Evolutionary conservation across 2,329 filamentous ascomycete species (phyloP).

Genomic region (Fusarium continuum): DNA sequence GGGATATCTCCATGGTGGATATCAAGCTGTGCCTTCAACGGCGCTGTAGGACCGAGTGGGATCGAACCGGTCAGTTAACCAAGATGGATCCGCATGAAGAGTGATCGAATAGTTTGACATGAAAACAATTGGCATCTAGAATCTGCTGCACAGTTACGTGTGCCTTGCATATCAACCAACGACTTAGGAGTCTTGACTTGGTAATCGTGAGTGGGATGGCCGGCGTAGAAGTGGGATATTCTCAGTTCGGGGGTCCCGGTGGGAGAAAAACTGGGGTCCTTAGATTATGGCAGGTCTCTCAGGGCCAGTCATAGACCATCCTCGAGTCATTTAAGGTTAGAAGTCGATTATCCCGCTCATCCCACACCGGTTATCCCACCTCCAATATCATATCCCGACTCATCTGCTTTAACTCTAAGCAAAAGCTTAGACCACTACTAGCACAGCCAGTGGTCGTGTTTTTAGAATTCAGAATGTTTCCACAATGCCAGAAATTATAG

Average conservation of each 20-base stretch:
- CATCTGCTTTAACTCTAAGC: too few relatives aligned
- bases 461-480: neutral
- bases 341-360: constrained; percentile 29
- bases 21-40: neutral
- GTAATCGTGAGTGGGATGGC: constrained; percentile 37
- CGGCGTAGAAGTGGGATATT: constrained; percentile 33
- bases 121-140: neutral
- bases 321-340: neutral
- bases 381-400: neutral
- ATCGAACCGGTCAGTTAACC: neutral
- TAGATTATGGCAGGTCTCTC: accelerated
- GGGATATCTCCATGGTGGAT: constrained; percentile 37
- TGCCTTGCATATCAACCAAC: constrained; percentile 10
- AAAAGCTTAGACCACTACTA: neutral
- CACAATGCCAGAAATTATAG: too few relatives aligned
- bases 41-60: constrained; percentile 24
- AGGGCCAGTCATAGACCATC: neutral
- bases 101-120: constrained; percentile 2
- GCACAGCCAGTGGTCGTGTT: neutral
- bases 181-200: constrained; percentile 28
- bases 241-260: neutral
- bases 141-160: constrained; percentile 6
- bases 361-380: constrained; percentile 30
- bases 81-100: neutral
- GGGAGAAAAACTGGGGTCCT: neutral